Percentiles rank a stretch among this genome's conserved stretches.
Conservation (phyloP, 441 rosid species). For the Flueggea neowawraea region DNA sequence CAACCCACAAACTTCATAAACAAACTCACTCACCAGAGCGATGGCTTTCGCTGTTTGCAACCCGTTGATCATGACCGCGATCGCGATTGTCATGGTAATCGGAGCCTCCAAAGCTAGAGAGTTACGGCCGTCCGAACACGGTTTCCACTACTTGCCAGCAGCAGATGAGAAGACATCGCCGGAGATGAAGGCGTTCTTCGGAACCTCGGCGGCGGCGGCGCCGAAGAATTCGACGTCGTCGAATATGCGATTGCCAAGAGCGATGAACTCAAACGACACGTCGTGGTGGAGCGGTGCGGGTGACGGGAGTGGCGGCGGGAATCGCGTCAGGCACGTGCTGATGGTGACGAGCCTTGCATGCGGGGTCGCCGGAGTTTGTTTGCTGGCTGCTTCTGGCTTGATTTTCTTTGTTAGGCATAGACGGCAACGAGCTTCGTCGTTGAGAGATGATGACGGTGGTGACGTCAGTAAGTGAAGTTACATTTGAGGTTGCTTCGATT, state of each 20-base stretch:
- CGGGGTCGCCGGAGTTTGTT: background rate
- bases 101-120: conserved; percentile 32
- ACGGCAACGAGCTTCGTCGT: background rate
- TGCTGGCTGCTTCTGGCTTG: background rate
- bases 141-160: conserved; percentile 54
- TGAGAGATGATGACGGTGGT: background rate
- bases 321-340: background rate
- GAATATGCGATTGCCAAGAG: conserved; percentile 36
- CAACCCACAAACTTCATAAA: too few species aligned
- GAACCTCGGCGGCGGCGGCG: conserved; percentile 29
- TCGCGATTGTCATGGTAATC: conserved; percentile 11
- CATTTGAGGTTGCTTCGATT: background rate
- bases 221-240: conserved; percentile 23
- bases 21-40: too few species aligned
- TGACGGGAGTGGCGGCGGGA: conserved; percentile 4
- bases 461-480: background rate
- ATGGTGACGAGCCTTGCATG: background rate
- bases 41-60: too few species aligned
- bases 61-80: background rate
- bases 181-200: conserved; percentile 55
- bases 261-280: conserved; percentile 36
- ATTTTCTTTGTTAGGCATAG: background rate
- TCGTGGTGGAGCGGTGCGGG: conserved; percentile 38
- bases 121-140: conserved; percentile 80
- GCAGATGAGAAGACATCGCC: conserved; percentile 29